Evolutionary conservation across 2,329 filamentous ascomycete species (phyloP).

Genomic region (Trichoderma guizhouense): DNA sequence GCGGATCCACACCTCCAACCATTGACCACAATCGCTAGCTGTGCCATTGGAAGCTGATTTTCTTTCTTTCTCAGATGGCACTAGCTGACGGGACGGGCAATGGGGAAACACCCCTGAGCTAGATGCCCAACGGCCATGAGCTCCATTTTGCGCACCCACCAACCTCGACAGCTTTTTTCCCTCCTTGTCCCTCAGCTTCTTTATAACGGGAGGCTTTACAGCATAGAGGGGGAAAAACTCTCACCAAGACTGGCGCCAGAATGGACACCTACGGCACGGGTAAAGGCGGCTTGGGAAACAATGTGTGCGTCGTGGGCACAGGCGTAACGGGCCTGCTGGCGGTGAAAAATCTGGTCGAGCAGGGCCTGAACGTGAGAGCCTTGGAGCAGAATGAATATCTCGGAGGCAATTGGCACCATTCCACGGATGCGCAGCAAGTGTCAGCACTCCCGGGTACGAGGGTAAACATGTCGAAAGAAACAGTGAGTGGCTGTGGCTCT

Average conservation of each 20-base stretch:
- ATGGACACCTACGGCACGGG: slow-evolving; percentile 5
- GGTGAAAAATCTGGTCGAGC: slow-evolving; percentile 42
- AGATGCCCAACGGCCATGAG: slow-evolving; percentile 14
- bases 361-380: slow-evolving; percentile 40
- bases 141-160: slow-evolving; percentile 6
- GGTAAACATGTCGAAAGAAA: slow-evolving; percentile 31
- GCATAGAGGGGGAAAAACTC: background rate
- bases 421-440: slow-evolving; percentile 32
- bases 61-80: slow-evolving; percentile 5
- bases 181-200: background rate
- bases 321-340: slow-evolving; percentile 38
- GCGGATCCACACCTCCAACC: slow-evolving; percentile 12
- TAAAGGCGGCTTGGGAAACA: slow-evolving; percentile 18
- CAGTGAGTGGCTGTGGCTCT: slow-evolving; percentile 22
- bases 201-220: background rate
- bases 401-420: slow-evolving; percentile 43
- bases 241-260: background rate
- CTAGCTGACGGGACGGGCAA: slow-evolving; percentile 12
- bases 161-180: background rate
- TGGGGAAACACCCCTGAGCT: slow-evolving; percentile 6
- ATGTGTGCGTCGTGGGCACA: slow-evolving; percentile 30
- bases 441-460: slow-evolving; percentile 33
- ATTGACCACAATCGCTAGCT: background rate
- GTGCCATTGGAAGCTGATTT: background rate
- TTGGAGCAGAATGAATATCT: slow-evolving; percentile 41